Evolutionary conservation across 257 asterid genomes (phyloP), one percentile per base, ranked within the genome.

Genomic region (Anisodus tanguticus): DNA sequence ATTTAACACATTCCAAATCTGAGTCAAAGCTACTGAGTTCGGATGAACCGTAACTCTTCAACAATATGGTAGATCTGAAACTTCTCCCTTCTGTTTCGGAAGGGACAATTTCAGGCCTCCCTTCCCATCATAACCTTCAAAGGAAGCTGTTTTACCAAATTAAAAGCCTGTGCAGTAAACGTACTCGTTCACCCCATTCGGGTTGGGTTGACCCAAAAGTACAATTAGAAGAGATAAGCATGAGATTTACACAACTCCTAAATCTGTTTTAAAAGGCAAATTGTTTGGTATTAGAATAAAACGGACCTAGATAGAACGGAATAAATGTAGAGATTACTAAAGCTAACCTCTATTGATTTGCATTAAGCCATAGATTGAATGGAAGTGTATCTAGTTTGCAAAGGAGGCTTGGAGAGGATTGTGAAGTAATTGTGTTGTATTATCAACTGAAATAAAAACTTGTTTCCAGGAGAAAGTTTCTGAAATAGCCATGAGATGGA

Each of bases 401-500:
- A 69, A 8, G 78, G 41, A 71, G 43, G 11, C n/a, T 47, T 72
- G 9, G 43, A 10, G 4, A 72, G 80, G 43, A 19, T 19, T 47
- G 80, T 58, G 19, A 49, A 74, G 60, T 74, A 72, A 47, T 45
- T 19, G 43, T 17, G 49, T 45, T 13, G 60, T 35, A 39, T 49
- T 31, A 55, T 49, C 53, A 16, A 59, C 59, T 59, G 79, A 22
- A 37, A 53, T 74, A 26, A 8, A 41, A 26, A 53, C 43, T 26
- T 39, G 43, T 69, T 49, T 63, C 43, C 90, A 97, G 99, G 97
- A 92, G 6, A 86, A 57, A 85, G 92, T 93, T 49, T 60, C 98
- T 49, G 98, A 97, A 86, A 90, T 91, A 9, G 95, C 98, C 45
- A 91, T 72, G 95, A 94, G 89, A 87, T 96, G 99, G 99, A 88